These are phyloP conservation scores for Thermomyces lanuginosus DNA, from an alignment of 2,329 filamentous ascomycete genomes.

Conservation along the genomic window DNA sequence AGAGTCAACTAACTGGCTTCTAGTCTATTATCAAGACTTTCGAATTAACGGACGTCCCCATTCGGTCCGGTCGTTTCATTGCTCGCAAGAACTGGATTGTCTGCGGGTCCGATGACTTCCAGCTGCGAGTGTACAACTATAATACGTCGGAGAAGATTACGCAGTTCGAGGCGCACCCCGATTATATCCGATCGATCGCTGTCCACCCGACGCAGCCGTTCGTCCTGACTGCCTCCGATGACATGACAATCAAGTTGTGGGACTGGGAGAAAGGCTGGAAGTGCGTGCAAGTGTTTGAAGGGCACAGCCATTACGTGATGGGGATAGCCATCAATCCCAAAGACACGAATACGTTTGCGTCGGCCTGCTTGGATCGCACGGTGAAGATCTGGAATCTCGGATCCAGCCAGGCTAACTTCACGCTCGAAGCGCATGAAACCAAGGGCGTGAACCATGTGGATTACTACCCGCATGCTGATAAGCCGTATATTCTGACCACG, in stretches of 20 bases:
- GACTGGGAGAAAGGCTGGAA: constrained; percentile 99
- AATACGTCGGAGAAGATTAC: constrained; percentile 98
- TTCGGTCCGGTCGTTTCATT: constrained; percentile 89
- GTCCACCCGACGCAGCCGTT: constrained; percentile 94
- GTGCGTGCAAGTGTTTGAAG: constrained; percentile 91
- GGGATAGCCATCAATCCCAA: constrained; percentile 94
- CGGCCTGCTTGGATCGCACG: constrained; percentile 86
- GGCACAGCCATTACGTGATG: constrained; percentile 95
- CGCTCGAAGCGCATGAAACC: constrained; percentile 87
- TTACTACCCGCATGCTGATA: constrained; percentile 55
- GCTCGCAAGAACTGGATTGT: constrained; percentile 99
- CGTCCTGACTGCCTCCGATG: constrained; percentile 88
- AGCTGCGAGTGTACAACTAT: constrained; percentile 88
- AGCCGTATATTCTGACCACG: constrained; percentile 81
- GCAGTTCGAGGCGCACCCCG: constrained; percentile 89
- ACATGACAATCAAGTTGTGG: constrained; percentile 98
- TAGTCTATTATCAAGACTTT: constrained; percentile 93
- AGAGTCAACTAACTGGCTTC: constrained; percentile 13
- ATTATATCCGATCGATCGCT: constrained; percentile 93
- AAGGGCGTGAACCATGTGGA: constrained; percentile 98
- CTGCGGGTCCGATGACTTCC: constrained; percentile 86
- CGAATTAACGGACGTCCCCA: constrained; percentile 94
- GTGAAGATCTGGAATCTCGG: constrained; percentile 98
- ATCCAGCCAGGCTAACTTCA: constrained; percentile 87
- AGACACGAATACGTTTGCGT: constrained; percentile 83